phyloP scores from a whole-genome alignment of 164 flowering plant species.

The Chimonanthus praecox region DNA sequence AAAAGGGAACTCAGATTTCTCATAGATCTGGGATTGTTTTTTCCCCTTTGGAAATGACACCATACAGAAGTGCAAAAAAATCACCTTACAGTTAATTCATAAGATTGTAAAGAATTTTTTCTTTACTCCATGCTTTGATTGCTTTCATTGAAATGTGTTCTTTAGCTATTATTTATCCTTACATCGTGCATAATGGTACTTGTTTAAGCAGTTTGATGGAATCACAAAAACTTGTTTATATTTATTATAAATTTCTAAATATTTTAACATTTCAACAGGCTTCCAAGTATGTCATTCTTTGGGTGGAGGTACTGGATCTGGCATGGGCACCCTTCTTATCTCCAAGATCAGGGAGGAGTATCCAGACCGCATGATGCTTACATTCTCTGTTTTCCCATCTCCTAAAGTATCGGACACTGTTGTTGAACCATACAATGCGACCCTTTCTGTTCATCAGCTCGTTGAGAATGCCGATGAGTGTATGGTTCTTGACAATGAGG shows the following conservation, averaged over 20 bases:
- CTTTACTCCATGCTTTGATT: too few species aligned
- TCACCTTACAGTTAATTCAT: too few species aligned
- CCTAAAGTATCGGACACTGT: constrained; percentile 14
- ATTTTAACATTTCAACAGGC: constrained; percentile 2
- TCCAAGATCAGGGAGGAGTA: constrained; percentile 15
- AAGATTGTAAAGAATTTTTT: too few species aligned
- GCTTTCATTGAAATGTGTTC: too few species aligned
- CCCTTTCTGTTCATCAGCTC: constrained; percentile 12
- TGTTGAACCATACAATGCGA: constrained; percentile 10
- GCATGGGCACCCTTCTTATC: constrained; percentile 13
- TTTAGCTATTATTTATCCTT: too few species aligned
- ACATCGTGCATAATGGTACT: too few species aligned
- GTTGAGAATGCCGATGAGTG: constrained; percentile 14
- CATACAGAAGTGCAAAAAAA: too few species aligned
- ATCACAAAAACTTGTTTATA: not conserved
- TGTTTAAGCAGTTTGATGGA: not conserved
- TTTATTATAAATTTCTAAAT: not conserved
- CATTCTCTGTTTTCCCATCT: constrained; percentile 13
- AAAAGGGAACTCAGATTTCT: too few species aligned
- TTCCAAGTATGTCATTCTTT: constrained; percentile 12
- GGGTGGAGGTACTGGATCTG: constrained; percentile 14
- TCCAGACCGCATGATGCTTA: constrained; percentile 13
- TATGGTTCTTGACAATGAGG: constrained; percentile 13
- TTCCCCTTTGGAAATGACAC: too few species aligned
- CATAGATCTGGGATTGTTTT: too few species aligned